phyloP scores from a whole-genome alignment of 805 yeast species.

The Metschnikowia anglica region DNA sequence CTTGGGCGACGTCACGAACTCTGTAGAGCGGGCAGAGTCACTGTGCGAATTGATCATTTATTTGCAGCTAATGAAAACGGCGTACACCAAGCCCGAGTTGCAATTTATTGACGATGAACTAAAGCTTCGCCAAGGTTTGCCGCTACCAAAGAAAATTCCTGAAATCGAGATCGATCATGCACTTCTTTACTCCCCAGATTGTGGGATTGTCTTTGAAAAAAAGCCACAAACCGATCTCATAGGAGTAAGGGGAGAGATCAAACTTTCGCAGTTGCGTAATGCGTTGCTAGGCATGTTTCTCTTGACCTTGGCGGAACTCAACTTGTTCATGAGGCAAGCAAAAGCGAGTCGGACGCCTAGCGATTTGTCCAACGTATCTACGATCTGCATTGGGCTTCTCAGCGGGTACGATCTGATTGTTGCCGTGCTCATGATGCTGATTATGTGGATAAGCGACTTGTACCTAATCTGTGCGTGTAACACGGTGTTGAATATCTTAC shows the following conservation, averaged over 20 bases:
- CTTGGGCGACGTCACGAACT: slow-evolving; percentile 37
- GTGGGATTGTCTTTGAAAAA: slow-evolving; percentile 57
- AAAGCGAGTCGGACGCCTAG: slow-evolving; percentile 75
- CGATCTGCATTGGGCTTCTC: slow-evolving; percentile 53
- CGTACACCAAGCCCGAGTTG: slow-evolving; percentile 51
- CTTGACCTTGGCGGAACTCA: slow-evolving; percentile 49
- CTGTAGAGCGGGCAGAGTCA: slow-evolving; percentile 32
- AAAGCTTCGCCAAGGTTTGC: slow-evolving; percentile 72
- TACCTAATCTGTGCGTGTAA: slow-evolving; percentile 69
- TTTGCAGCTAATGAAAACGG: slow-evolving; percentile 67
- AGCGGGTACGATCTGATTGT: slow-evolving; percentile 72
- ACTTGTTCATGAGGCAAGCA: slow-evolving; percentile 66
- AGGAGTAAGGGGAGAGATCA: slow-evolving; percentile 63
- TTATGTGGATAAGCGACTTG: slow-evolving; percentile 49
- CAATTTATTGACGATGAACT: slow-evolving; percentile 70
- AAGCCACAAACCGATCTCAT: slow-evolving; percentile 22
- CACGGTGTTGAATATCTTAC: slow-evolving; percentile 64
- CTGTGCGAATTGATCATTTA: slow-evolving; percentile 73
- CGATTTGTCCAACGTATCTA: slow-evolving; percentile 66
- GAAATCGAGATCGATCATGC: slow-evolving; percentile 52
- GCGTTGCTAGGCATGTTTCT: slow-evolving; percentile 47
- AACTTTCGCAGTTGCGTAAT: slow-evolving; percentile 34
- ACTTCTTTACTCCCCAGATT: slow-evolving; percentile 82
- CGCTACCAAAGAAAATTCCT: slow-evolving; percentile 58
- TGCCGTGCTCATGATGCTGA: slow-evolving; percentile 59